These are phyloP conservation scores for Xerocomus brunneocitrinus DNA, from an alignment of 768 basidiomycete genomes.

Conservation along the genomic window DNA sequence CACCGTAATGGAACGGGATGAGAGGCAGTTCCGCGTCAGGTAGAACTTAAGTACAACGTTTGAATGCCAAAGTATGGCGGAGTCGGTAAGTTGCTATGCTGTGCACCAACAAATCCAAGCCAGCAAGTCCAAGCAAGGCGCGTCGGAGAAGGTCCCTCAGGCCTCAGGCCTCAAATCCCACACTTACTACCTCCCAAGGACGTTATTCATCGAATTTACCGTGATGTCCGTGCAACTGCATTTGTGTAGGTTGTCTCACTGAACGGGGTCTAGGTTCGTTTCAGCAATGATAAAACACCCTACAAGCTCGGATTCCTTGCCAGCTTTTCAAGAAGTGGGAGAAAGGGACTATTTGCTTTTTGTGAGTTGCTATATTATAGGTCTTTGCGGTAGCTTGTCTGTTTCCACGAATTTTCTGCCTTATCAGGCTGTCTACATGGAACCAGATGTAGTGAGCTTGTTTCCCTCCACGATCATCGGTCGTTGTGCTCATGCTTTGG, in stretches of 20 bases:
- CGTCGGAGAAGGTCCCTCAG: not conserved
- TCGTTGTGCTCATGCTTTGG: conserved; percentile 5
- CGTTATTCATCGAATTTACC: conserved; percentile 87
- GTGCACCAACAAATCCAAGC: not conserved
- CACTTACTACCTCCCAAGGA: conserved; percentile 81
- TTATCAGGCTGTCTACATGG: not conserved
- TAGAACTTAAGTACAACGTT: no score
- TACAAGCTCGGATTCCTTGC: conserved; percentile 84
- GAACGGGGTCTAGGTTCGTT: conserved; percentile 55
- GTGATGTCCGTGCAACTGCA: conserved; percentile 52
- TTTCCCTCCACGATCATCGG: not conserved
- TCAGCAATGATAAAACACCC: conserved; percentile 78
- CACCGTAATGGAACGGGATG: no score
- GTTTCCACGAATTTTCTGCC: not conserved
- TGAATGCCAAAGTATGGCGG: no score
- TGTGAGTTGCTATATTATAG: conserved; percentile 47
- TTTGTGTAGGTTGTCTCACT: conserved; percentile 2
- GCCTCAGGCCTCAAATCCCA: conserved; percentile 54
- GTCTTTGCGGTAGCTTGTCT: not conserved
- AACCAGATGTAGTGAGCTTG: conserved; percentile 21
- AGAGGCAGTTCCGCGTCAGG: no score
- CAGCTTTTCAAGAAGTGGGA: conserved; percentile 81
- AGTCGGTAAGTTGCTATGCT: no score
- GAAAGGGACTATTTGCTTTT: conserved; percentile 85
- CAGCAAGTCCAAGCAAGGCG: conserved; percentile 23